Base-by-base conservation (phyloP, 805 yeast species). In the Suhomyces canberraensis region DNA sequence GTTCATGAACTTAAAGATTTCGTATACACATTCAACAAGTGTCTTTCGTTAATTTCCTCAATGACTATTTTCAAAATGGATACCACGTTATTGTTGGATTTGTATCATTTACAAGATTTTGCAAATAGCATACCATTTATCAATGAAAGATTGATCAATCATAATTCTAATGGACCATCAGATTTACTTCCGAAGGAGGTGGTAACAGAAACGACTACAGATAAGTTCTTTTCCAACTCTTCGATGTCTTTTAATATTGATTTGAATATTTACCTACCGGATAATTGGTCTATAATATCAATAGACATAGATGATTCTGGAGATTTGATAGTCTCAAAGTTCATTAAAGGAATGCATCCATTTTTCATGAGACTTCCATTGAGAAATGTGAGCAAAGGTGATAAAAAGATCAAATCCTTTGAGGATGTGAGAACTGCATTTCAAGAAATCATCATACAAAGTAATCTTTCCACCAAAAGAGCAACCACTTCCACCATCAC, bases 291-390 rank as follows among this genome's bases (percentile, higher is more conserved):
- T 3, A 72, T 81, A 0, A 59, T 86, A 1, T 66, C 82, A 1
- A 56, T 89, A 16, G 90, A 82, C 47, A 51, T 77, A 7, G 60
- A 75, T 0, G 48, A 66, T 7, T 71, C 81, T 7, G 84, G 81
- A 0, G 81, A 78, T 50, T 59, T 89, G 18, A 44, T 81, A 0
- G 39, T 88, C 3, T 59, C 83, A 3, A 70, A 75, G 42, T 54
- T 65, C 25, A 47, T 60, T 2, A 48, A 41, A 36, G 48, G 36
- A 33, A 49, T 41, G 0, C 47, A 46, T 1, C 82, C 81, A 3
- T 64, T 73, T 11, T 60, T 73, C 33, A 35, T 84, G 11, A 69
- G 81, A 34, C 52, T 89, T 17, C 90, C 95, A 0, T 50, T 69
- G 69, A 18, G 55, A 71, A 8, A 57, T 77, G 36, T 75, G 70